Conservation (phyloP, 306 rosid genomes). For the peach (Prunus persica) region Prunus_persica_NCBIv2 NC_034013.1:1802501-1803000, state of each 20-base stretch:
- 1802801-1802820: conserved; percentile 29
- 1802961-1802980: conserved; percentile 65
- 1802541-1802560: conserved; percentile 64
- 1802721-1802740: conserved; percentile 56
- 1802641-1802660: conserved; percentile 52
- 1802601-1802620: conserved; percentile 63
- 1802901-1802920: conserved; percentile 41
- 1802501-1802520: conserved; percentile 48
- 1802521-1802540: conserved; percentile 87
- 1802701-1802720: conserved; percentile 65
- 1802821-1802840: conserved; percentile 76
- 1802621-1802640: conserved; percentile 50
- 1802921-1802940: conserved; percentile 48
- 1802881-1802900: conserved; percentile 61
- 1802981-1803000: conserved; percentile 71
- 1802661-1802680: conserved; percentile 73
- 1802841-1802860: conserved; percentile 59
- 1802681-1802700: conserved; percentile 71
- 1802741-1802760: conserved; percentile 60
- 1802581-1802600: conserved; percentile 79
- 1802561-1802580: conserved; percentile 75
- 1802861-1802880: conserved; percentile 60
- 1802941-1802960: conserved; percentile 76
- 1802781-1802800: conserved; percentile 46
- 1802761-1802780: conserved; percentile 51